A percentile compares a stretch with the other conserved stretches of the same genome.
Evolutionary conservation across 768 basidiomycete genomes (phyloP).

Genomic region (Tricholoma terreum): DNA sequence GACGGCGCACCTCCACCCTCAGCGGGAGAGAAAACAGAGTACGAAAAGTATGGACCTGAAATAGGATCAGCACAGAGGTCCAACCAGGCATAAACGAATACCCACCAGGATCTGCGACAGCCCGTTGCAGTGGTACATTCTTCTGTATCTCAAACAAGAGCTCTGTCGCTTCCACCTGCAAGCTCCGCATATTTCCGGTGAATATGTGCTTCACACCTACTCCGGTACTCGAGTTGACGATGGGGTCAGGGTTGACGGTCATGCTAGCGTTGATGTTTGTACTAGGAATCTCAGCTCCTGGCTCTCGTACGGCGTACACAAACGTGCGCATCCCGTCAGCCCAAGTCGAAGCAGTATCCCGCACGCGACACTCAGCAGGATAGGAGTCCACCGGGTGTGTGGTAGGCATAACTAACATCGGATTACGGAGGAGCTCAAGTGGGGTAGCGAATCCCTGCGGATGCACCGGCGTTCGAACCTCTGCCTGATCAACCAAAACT

Average conservation of each 20-base stretch:
- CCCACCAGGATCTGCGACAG: conserved; percentile 26
- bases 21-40: conserved; percentile 9
- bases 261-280: too few relatives aligned
- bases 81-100: background rate
- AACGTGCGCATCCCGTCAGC: conserved; percentile 33
- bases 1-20: conserved; percentile 2
- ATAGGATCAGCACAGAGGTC: too few relatives aligned
- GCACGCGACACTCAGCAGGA: conserved; percentile 16
- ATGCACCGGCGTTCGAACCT: background rate
- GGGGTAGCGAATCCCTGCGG: conserved; percentile 19
- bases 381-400: conserved; percentile 30
- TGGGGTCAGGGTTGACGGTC: background rate
- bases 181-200: conserved; percentile 39
- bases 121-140: conserved; percentile 27
- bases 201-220: conserved; percentile 42
- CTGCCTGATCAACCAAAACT: background rate
- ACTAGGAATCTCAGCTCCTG: background rate
- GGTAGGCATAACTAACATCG: conserved; percentile 30
- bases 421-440: conserved; percentile 31
- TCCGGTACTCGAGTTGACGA: background rate
- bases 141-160: conserved; percentile 41
- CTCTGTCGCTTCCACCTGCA: conserved; percentile 37
- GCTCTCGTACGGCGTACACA: conserved; percentile 23
- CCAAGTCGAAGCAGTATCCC: conserved; percentile 18
- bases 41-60: conserved; percentile 32